A percentile compares a stretch with the other conserved stretches of the same genome.
Conservation (phyloP, 208 protist genomes). For the Borovskyia barvae region DNA sequence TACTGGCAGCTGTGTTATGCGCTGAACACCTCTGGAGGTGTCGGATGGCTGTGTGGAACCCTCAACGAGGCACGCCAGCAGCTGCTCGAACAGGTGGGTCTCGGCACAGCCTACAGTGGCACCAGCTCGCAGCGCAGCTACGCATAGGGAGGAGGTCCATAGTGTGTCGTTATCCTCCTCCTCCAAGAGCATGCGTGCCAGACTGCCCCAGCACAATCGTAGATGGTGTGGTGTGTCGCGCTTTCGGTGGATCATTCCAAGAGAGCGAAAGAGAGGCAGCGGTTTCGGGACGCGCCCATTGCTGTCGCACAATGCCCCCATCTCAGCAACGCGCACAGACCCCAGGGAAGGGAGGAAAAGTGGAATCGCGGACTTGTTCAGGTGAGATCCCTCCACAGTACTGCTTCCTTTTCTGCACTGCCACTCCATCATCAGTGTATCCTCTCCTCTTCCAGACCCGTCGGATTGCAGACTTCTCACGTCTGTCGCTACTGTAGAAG, state of each 20-base stretch:
- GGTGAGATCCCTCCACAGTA: too few species aligned
- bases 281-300: neutral
- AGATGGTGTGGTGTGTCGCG: neutral
- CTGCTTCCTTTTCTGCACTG: too few species aligned
- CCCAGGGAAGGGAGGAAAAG: too few species aligned
- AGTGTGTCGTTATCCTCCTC: conserved; percentile 8
- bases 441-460: too few species aligned
- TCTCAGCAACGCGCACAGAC: conserved; percentile 6
- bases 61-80: conserved; percentile 49
- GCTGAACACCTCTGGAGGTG: neutral
- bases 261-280: conserved; percentile 8
- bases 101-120: conserved; percentile 51
- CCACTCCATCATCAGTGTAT: too few species aligned
- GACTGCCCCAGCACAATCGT: conserved; percentile 11
- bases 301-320: neutral
- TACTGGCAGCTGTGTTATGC: conserved; percentile 2
- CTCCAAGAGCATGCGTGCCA: conserved; percentile 6
- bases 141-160: conserved; percentile 19
- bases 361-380: too few species aligned
- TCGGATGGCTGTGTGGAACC: neutral
- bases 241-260: neutral
- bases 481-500: too few species aligned
- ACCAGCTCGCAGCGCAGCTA: conserved; percentile 48
- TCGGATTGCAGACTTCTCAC: too few species aligned
- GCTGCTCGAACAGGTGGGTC: conserved; percentile 51